Evolutionary conservation across 2,329 filamentous ascomycete genomes (phyloP).

Genomic region (Parasarocladium wereldwijsianum): DNA sequence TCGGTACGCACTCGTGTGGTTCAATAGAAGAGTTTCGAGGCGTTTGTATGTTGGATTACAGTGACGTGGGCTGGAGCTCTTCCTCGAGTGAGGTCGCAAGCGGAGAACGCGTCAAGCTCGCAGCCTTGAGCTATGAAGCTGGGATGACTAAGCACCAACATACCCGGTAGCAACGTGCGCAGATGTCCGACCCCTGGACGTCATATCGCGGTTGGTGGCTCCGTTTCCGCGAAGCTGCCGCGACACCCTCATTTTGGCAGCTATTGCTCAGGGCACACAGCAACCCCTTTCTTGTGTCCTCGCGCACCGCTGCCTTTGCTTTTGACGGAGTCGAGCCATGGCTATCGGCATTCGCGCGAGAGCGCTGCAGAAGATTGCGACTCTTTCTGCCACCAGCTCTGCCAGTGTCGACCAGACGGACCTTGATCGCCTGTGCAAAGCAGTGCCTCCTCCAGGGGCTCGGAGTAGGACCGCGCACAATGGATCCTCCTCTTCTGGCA

Average conservation of each 20-base stretch:
- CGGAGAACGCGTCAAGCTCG: slow-evolving; percentile 29
- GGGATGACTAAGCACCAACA: slow-evolving; percentile 23
- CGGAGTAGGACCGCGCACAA: slow-evolving; percentile 30
- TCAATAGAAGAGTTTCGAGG: slow-evolving; percentile 2
- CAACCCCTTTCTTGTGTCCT: too few relatives aligned
- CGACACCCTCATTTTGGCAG: neutral
- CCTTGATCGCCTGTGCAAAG: slow-evolving; percentile 45
- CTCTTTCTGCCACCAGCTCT: slow-evolving; percentile 41
- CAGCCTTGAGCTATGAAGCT: slow-evolving; percentile 31
- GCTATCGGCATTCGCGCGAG: slow-evolving; percentile 43
- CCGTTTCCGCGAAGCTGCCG: neutral
- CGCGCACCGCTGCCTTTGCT: too few relatives aligned
- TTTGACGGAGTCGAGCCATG: too few relatives aligned
- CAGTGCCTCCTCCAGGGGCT: slow-evolving; percentile 33
- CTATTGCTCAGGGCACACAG: too few relatives aligned
- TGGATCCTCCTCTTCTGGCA: slow-evolving; percentile 23
- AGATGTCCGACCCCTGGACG: slow-evolving; percentile 12
- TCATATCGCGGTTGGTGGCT: slow-evolving; percentile 9
- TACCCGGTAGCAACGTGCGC: slow-evolving; percentile 3
- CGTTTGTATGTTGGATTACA: slow-evolving; percentile 6
- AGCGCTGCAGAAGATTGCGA: slow-evolving; percentile 51
- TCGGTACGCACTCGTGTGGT: too few relatives aligned
- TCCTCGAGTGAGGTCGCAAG: slow-evolving; percentile 13
- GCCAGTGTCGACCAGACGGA: slow-evolving; percentile 46
- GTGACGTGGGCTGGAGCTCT: slow-evolving; percentile 5